A percentile compares a stretch with the other conserved stretches of the same genome.
phyloP scores from a whole-genome alignment of 2,329 filamentous ascomycete species.

The Calcarisporium arbuscula region DNA sequence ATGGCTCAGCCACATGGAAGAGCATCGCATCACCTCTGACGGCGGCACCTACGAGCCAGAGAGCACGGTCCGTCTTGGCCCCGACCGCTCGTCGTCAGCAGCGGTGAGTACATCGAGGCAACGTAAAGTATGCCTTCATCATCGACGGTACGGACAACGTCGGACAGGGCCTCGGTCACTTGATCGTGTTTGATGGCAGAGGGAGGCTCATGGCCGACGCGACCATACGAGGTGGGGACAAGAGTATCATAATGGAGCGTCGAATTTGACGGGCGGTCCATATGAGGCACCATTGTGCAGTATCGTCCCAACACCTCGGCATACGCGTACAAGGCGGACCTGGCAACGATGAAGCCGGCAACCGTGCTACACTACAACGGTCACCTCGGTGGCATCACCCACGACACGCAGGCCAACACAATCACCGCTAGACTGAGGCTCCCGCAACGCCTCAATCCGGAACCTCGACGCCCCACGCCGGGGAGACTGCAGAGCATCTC shows the following conservation, averaged over 20 bases:
- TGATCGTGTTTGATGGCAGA: slow-evolving; percentile 36
- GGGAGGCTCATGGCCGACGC: slow-evolving; percentile 37
- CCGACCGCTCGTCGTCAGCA: slow-evolving; percentile 37
- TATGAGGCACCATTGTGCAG: slow-evolving; percentile 41
- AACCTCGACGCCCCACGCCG: slow-evolving; percentile 14
- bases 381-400: slow-evolving; percentile 41
- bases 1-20: slow-evolving; percentile 36
- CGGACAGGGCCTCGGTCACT: slow-evolving; percentile 37
- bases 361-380: slow-evolving; percentile 29
- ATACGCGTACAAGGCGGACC: slow-evolving; percentile 32
- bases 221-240: slow-evolving; percentile 28
- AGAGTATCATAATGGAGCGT: slow-evolving; percentile 43
- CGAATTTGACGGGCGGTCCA: slow-evolving; percentile 39
- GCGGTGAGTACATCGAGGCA: slow-evolving; percentile 34
- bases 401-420: slow-evolving; percentile 26
- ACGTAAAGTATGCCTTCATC: slow-evolving; percentile 34
- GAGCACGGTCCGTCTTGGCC: slow-evolving; percentile 36
- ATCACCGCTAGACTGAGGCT: slow-evolving; percentile 42
- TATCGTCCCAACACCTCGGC: slow-evolving; percentile 42
- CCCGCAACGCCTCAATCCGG: slow-evolving; percentile 32
- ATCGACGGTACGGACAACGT: slow-evolving; percentile 45
- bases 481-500: slow-evolving; percentile 12
- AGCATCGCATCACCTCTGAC: slow-evolving; percentile 34
- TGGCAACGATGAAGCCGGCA: slow-evolving; percentile 26
- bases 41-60: slow-evolving; percentile 43